Evolutionary conservation across 2,329 filamentous ascomycete genomes (phyloP), one percentile per base, ranked within the genome.

Genomic region (Cladosporium sp.): DNA sequence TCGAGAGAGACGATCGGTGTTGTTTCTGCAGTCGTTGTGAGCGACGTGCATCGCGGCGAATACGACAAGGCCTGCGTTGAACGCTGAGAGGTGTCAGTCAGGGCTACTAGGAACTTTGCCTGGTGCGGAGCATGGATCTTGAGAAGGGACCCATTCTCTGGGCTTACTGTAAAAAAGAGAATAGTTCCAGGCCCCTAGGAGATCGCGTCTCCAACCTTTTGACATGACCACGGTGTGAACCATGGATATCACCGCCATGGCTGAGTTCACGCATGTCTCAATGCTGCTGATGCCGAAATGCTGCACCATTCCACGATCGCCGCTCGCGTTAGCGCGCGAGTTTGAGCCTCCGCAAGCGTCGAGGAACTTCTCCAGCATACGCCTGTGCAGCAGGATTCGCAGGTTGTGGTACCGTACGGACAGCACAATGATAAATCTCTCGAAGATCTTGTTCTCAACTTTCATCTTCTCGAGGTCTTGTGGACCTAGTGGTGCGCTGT

Each of bases 361-460:
- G 18, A 43, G 41, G 18, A 28, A 43, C 18, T 28, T 68, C 19
- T 68, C 68, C 1, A 75, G 62, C 9, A 74, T 59, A 7, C 70
- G 70, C 2, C 73, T 65, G 45, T 75, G 73, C 1, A 73, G 51
- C 2, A 76, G 64, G 4, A 75, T 65, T 3, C 68, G 67, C 3
- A 72, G 57, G 53, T 75, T 73, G 14, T 68, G 64, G 53, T 72
- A 72, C n/a, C 74, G 66, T 13, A 75, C 53, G 18, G 41, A 43
- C 16, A 43, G 41, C 41, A 43, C 41, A 19, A 28, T 43, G 19
- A 43, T 43, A n/a, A 43, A 43, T 11, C 41, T 43, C 18, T 43
- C 41, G 18, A 43, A 13, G 18, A 43, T 43, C 41, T 43, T 43
- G 41, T 43, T 43, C 41, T 43, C 41, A 22, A 28, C 8, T 28